Evolutionary conservation across 495 filamentous ascomycete species (phyloP).

Genomic region (Trichoderma virens): DNA sequence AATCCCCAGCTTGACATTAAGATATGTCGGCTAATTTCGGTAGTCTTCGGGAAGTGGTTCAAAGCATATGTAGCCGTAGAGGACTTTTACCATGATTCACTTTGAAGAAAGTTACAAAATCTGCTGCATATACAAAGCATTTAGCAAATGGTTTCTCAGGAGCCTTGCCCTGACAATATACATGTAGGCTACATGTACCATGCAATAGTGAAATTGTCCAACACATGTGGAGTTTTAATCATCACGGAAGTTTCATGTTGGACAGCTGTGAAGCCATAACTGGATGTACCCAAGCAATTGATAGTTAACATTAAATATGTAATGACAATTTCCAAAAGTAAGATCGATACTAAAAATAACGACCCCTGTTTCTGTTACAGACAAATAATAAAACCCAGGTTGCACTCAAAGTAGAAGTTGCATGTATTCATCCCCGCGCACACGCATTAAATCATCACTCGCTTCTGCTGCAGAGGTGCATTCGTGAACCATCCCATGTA

Average conservation of each 20-base stretch:
- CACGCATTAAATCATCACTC: neutral
- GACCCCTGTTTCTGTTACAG: no score
- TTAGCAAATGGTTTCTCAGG: neutral
- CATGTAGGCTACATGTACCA: no score
- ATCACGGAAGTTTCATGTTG: neutral
- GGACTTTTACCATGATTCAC: no score
- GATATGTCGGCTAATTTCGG: neutral
- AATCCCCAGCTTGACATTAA: neutral
- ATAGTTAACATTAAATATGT: neutral
- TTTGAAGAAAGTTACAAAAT: neutral
- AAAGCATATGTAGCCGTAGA: no score
- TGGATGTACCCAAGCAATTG: no score
- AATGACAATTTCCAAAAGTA: neutral
- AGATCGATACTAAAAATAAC: neutral
- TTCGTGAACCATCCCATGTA: neutral
- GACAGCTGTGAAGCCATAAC: no score
- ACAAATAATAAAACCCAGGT: no score
- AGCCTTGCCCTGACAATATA: neutral
- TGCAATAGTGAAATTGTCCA: neutral
- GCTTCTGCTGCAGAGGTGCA: neutral
- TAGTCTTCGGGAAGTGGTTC: no score
- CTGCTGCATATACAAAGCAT: neutral
- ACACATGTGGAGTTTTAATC: neutral
- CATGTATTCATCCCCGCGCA: neutral
- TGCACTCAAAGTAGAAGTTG: no score